Conservation (phyloP, 257 asterid genomes). For the Nemophila menziesii region DNA sequence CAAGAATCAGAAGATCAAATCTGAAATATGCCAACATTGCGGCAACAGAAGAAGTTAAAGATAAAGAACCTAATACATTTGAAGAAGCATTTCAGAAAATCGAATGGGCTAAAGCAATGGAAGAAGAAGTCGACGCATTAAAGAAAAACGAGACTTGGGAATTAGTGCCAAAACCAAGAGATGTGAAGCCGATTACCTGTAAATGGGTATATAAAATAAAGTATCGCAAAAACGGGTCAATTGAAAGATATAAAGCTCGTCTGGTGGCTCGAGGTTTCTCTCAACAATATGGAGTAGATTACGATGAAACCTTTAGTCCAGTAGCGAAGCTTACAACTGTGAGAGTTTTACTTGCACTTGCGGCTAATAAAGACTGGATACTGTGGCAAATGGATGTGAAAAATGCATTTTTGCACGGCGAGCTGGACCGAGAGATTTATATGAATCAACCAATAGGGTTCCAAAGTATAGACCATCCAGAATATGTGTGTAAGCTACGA, state of each 20-base stretch:
- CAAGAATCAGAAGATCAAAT: not conserved
- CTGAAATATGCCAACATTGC: slow-evolving; percentile 6
- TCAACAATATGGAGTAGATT: not conserved
- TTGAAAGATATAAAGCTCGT: slow-evolving; percentile 9
- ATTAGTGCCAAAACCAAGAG: not conserved
- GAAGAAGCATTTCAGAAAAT: not conserved
- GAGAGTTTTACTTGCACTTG: too few relatives aligned
- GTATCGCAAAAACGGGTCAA: not conserved
- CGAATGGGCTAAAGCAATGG: slow-evolving; percentile 2
- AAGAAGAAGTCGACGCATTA: not conserved
- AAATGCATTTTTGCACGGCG: slow-evolving; percentile 1
- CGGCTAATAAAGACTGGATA: too few relatives aligned
- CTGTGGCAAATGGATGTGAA: too few relatives aligned
- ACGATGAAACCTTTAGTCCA: slow-evolving; percentile 2
- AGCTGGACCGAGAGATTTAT: slow-evolving; percentile 5
- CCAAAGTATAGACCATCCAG: not conserved
- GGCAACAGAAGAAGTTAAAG: not conserved
- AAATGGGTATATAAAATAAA: slow-evolving; percentile 10
- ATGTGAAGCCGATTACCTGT: slow-evolving; percentile 3
- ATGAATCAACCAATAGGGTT: slow-evolving; percentile 8
- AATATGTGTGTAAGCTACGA: too few relatives aligned
- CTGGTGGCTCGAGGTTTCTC: slow-evolving; percentile 8
- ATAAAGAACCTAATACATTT: not conserved
- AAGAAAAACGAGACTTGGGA: slow-evolving; percentile 5
- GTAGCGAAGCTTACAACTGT: not conserved